Evolutionary conservation across 2,329 filamentous ascomycete genomes (phyloP), one percentile per base, ranked within the genome.

Genomic region (Stagonosporopsis cucurbitacearum): DNA sequence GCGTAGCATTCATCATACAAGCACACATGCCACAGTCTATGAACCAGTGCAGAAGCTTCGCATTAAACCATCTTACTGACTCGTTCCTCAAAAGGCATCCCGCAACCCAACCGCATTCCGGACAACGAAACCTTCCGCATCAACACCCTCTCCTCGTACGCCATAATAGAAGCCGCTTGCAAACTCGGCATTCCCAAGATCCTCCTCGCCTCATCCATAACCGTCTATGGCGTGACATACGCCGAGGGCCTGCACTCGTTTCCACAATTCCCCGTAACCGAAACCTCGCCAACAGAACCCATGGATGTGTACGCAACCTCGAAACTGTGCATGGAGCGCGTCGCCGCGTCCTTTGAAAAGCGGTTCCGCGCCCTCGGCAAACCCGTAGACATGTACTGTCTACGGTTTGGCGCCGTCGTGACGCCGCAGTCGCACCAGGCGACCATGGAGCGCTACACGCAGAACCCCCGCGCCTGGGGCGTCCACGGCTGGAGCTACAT

Each of bases 171-270:
- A 73, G 81, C 84, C 0, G 84, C 84, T 0, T 84, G 79, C 62
- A 86, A 86, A 60, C 74, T 87, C 1, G 83, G 84, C 15, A 81
- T 88, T 35, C 80, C 80, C 62, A 87, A 88, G 65, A 82, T 88
- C 62, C 77, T 87, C 59, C 79, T 86, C 42, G 85, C 85, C 0
- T 82, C 78, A 47, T 81, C 78, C 15, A 81, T 86, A 57, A 85
- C 83, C 1, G 82, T 81, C 0, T 88, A 88, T 62, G 84, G 84
- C 9, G 82, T 86, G 0, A 63, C 62, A 50, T 88, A 84, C 62
- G 80, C 82, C 0, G 82, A 87, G 60, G 85, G 84, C 6, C 78
- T 84, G 54, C 69, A 77, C 3, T 79, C 83, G 17, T 87, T 81
- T 59, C 77, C 82, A 20, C 78, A 78, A 23, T 87, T 87, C 62